These are phyloP conservation scores for Aspergillus brunneoviolaceus DNA, from an alignment of 2,329 filamentous ascomycete species.

Conservation along the genomic window DNA sequence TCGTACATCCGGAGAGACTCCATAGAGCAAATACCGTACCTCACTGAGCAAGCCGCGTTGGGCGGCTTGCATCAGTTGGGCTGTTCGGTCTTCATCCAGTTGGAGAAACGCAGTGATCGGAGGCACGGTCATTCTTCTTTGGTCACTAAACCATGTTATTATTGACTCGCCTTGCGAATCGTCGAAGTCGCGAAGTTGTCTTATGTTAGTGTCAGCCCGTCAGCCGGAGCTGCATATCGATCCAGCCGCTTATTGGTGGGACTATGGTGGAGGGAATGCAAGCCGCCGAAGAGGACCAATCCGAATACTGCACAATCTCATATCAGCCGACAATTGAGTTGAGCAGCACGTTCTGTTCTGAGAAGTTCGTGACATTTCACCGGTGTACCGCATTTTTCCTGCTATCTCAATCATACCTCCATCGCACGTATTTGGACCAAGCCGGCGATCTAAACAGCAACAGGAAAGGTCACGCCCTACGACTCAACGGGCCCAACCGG, in stretches of 20 bases:
- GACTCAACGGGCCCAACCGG: not conserved
- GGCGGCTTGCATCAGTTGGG: constrained; percentile 10
- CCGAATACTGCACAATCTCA: not conserved
- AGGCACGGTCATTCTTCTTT: not conserved
- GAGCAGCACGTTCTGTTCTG: not conserved
- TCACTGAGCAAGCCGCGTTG: constrained; percentile 1
- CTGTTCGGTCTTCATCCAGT: constrained; percentile 1
- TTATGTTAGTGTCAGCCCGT: not conserved
- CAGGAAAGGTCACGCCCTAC: not conserved
- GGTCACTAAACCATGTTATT: not conserved
- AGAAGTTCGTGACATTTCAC: not conserved
- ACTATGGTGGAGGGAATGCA: not conserved
- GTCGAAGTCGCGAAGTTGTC: not conserved
- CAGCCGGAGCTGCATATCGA: not conserved
- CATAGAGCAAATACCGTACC: constrained; percentile 8
- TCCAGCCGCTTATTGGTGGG: not conserved
- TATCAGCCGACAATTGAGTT: not conserved
- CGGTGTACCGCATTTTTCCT: not conserved
- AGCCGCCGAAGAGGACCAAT: not conserved
- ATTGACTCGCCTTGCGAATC: not conserved
- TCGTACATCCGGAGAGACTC: constrained; percentile 8
- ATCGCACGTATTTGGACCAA: not conserved
- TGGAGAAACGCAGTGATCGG: not conserved
- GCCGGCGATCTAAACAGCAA: not conserved
- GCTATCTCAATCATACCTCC: not conserved